Percentiles rank a stretch among this genome's conserved stretches.
phyloP scores from a whole-genome alignment of 2,329 filamentous ascomycete species.

The Penicillium capsulatum region DNA sequence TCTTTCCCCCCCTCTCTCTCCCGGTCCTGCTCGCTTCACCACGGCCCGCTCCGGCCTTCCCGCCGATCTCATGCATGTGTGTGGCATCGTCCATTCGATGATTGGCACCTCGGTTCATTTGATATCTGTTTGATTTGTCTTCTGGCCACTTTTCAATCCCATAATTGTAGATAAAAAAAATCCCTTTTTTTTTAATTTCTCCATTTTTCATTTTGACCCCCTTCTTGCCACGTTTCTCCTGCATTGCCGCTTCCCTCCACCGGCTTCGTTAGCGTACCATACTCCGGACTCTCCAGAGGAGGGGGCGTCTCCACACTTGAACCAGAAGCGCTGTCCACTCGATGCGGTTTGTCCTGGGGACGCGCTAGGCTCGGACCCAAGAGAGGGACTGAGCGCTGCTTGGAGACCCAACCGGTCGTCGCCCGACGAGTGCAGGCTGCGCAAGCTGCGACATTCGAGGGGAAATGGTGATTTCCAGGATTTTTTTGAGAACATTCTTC shows the following conservation, averaged over 20 bases:
- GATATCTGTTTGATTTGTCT: no score
- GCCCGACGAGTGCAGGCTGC: constrained; percentile 12
- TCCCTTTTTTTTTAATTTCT: not conserved
- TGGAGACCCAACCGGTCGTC: constrained; percentile 13
- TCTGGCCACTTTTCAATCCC: no score
- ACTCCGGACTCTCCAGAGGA: not conserved
- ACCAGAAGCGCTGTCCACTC: constrained; percentile 22
- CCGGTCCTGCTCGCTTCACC: constrained; percentile 24
- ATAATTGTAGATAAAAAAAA: not conserved
- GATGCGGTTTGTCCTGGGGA: constrained; percentile 20
- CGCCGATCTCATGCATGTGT: constrained; percentile 28
- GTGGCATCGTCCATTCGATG: not conserved
- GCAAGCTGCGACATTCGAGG: not conserved
- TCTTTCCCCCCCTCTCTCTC: no score
- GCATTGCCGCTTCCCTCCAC: not conserved
- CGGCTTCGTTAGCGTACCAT: not conserved
- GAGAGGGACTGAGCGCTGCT: constrained; percentile 23
- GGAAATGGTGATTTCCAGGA: no score
- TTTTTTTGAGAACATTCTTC: no score
- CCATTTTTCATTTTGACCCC: not conserved
- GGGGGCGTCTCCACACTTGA: constrained; percentile 15
- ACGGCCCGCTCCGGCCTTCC: constrained; percentile 29
- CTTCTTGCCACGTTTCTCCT: not conserved
- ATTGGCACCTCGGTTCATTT: constrained; percentile 6
- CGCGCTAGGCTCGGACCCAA: constrained; percentile 21